Conservation (phyloP, 2,329 filamentous ascomycete species). For the Cladosporium sp. region DNA sequence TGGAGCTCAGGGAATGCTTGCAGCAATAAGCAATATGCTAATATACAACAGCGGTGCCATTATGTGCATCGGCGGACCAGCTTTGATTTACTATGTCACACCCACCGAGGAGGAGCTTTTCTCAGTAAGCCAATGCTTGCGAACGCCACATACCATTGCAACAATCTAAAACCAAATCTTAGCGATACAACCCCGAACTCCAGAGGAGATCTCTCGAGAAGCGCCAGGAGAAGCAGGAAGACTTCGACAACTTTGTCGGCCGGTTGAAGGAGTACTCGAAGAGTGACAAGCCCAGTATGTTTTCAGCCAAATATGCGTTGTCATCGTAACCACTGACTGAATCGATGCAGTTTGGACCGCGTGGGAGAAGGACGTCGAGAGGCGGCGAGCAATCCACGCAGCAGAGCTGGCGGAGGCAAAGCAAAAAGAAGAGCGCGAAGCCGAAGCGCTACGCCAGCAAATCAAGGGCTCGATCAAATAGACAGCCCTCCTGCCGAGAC, state of each 20-base stretch:
- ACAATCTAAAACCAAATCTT: conserved; percentile 12
- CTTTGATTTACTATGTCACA: conserved; percentile 71
- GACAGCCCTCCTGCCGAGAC: neutral
- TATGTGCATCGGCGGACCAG: conserved; percentile 78
- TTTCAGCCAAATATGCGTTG: neutral
- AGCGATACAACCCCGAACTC: conserved; percentile 91
- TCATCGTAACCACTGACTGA: neutral
- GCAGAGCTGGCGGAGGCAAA: conserved; percentile 28
- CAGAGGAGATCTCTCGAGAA: conserved; percentile 81
- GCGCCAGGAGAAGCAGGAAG: conserved; percentile 69
- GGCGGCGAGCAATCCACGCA: conserved; percentile 21
- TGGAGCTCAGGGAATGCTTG: neutral
- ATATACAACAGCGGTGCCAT: conserved; percentile 56
- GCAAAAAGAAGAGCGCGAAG: conserved; percentile 25
- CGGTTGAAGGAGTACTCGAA: conserved; percentile 85
- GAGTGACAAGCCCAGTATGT: conserved; percentile 83
- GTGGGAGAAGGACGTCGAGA: conserved; percentile 31
- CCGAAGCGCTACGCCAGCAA: conserved; percentile 28
- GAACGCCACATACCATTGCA: neutral
- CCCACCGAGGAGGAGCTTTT: conserved; percentile 92
- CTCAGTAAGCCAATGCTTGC: conserved; percentile 41
- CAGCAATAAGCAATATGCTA: neutral
- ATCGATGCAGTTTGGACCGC: conserved; percentile 31
- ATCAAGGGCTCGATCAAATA: conserved; percentile 30
- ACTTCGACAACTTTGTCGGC: conserved; percentile 83